phyloP scores from a whole-genome alignment of 306 rosid genomes.

The Prunus armeniaca region DNA sequence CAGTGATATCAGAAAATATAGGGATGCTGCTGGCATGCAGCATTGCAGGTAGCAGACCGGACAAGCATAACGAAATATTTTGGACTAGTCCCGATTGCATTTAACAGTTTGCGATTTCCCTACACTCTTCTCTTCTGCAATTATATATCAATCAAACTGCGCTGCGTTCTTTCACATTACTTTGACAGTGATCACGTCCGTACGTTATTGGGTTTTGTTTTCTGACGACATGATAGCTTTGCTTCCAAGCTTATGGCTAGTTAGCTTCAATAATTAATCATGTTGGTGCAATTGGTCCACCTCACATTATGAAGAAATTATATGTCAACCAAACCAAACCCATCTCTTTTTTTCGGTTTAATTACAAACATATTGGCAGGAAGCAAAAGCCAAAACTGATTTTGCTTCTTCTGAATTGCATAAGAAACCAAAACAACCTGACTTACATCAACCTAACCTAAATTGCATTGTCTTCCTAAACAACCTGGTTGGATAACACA shows the following conservation, averaged over 20 bases:
- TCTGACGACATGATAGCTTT: not conserved
- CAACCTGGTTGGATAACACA: no score
- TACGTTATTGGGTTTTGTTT: not conserved
- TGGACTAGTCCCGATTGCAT: constrained; percentile 2
- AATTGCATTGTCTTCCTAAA: not conserved
- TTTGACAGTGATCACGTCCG: not conserved
- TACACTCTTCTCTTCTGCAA: no score
- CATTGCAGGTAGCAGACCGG: constrained; percentile 14
- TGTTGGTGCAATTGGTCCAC: not conserved
- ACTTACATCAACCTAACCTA: not conserved
- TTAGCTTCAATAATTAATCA: not conserved
- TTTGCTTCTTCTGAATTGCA: not conserved
- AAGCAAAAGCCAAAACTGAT: not conserved
- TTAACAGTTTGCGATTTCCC: not conserved
- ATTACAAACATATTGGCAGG: not conserved
- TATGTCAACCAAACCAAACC: not conserved
- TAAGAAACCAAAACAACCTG: not conserved
- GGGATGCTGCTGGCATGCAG: not conserved
- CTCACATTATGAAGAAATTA: not conserved
- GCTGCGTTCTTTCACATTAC: no score
- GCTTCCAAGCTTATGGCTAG: not conserved
- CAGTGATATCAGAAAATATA: not conserved
- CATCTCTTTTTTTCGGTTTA: not conserved
- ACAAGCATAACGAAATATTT: constrained; percentile 30
- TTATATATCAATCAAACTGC: no score